Percentiles rank a stretch among this genome's conserved stretches.
These are phyloP conservation scores for Rubus parviflorus DNA, from an alignment of 306 rosid genomes.

Conservation along the genomic window DNA sequence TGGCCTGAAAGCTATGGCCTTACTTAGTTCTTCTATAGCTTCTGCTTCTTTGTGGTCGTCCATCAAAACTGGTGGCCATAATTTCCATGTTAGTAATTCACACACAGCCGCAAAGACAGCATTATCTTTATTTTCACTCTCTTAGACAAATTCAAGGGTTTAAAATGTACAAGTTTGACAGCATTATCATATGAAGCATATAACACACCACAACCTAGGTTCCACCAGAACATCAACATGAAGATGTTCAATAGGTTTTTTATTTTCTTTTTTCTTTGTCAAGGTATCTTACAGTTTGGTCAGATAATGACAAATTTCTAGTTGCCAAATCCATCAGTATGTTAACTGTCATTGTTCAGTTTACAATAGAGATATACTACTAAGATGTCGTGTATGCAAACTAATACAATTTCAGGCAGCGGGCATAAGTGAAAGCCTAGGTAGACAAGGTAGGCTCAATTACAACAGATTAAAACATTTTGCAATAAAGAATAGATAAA, in stretches of 20 bases:
- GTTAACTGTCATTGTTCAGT: not conserved
- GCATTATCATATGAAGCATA: slow-evolving; percentile 2
- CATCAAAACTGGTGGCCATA: slow-evolving; percentile 69
- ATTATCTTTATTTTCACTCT: not conserved
- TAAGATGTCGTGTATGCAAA: not conserved
- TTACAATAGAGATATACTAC: not conserved
- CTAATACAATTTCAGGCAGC: not conserved
- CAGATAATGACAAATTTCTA: not conserved
- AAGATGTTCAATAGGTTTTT: not conserved
- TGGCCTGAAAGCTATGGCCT: slow-evolving; percentile 72
- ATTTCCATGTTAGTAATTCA: slow-evolving; percentile 38
- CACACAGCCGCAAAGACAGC: not conserved
- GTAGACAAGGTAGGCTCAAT: not conserved
- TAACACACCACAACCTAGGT: not conserved
- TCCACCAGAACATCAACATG: not conserved
- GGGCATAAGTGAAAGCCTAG: not conserved
- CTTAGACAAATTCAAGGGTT: slow-evolving; percentile 2
- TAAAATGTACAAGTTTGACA: not conserved
- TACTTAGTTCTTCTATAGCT: slow-evolving; percentile 74
- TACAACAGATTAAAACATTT: not conserved
- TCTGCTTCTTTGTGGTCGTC: slow-evolving; percentile 88
- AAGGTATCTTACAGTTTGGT: not conserved
- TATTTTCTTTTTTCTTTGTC: not conserved
- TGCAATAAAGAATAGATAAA: not conserved
- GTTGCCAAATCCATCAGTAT: not conserved